A percentile compares a stretch with the other conserved stretches of the same genome.
Evolutionary conservation across 169 alveolate species (phyloP).

Genomic region (Babesia ovata): DNA sequence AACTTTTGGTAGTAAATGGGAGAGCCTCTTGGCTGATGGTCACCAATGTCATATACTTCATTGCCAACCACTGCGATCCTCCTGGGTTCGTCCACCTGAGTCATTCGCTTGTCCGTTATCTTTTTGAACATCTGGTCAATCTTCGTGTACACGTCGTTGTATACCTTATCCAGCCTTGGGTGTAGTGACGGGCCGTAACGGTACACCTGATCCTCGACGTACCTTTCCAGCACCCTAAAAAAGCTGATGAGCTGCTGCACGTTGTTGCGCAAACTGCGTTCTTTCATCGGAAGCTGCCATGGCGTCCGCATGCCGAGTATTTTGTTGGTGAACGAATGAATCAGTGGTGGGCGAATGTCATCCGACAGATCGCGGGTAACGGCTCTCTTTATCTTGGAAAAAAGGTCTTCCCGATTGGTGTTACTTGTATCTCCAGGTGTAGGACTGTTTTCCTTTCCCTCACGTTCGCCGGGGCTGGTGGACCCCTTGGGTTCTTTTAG

Average conservation of each 20-base stretch:
- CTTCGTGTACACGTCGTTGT: conserved; percentile 43
- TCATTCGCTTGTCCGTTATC: conserved; percentile 7
- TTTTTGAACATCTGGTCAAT: conserved; percentile 31
- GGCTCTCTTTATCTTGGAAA: conserved; percentile 42
- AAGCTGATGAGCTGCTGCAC: conserved; percentile 69
- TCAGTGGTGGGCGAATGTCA: conserved; percentile 50
- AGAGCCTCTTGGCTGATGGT: conserved; percentile 65
- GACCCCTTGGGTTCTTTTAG: too few relatives aligned
- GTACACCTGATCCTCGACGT: conserved; percentile 34
- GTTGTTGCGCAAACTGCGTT: conserved; percentile 72
- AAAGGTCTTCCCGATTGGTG: conserved; percentile 1
- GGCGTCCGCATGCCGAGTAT: conserved; percentile 78
- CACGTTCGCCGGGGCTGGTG: background rate
- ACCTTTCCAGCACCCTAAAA: conserved; percentile 72
- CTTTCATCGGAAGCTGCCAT: conserved; percentile 79
- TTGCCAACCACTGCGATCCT: conserved; percentile 57
- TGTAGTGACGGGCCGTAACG: conserved; percentile 8
- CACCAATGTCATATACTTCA: conserved; percentile 70
- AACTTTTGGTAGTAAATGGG: conserved; percentile 74
- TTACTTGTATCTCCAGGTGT: conserved; percentile 4
- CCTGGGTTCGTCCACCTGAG: conserved; percentile 31
- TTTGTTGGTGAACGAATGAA: conserved; percentile 54
- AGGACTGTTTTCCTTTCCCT: background rate
- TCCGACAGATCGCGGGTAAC: conserved; percentile 18
- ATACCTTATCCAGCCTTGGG: conserved; percentile 31